Percentiles rank a stretch among this genome's conserved stretches.
Evolutionary conservation across 139 green algal genomes (phyloP).

Genomic region (Volvox africanus): DNA sequence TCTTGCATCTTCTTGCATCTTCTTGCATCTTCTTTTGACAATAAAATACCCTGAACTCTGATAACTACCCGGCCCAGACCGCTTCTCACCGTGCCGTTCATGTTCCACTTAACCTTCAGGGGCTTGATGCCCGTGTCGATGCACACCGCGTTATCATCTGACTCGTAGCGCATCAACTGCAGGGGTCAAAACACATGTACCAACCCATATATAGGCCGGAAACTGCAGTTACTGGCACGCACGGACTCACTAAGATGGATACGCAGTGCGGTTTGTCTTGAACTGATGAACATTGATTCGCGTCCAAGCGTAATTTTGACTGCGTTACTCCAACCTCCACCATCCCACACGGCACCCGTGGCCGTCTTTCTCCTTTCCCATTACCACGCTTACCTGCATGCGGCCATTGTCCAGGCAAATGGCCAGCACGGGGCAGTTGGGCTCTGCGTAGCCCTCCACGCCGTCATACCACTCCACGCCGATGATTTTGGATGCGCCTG

Average conservation of each 20-base stretch:
- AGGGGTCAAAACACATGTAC: not conserved
- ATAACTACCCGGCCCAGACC: not conserved
- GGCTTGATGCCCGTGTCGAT: slow-evolving; percentile 80
- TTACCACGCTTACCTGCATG: slow-evolving; percentile 56
- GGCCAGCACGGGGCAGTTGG: slow-evolving; percentile 76
- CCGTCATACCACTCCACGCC: slow-evolving; percentile 87
- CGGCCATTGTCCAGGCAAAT: slow-evolving; percentile 81
- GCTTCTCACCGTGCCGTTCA: slow-evolving; percentile 70
- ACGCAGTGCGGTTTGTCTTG: no score
- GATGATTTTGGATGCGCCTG: slow-evolving; percentile 68
- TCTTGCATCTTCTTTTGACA: no score
- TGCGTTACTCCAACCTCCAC: no score
- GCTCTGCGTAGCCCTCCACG: slow-evolving; percentile 71
- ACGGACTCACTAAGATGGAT: no score
- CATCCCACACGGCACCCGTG: no score
- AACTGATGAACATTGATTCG: no score
- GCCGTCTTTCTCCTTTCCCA: no score
- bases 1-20: no score
- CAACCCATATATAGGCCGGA: no score
- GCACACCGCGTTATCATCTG: slow-evolving; percentile 77
- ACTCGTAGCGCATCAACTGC: slow-evolving; percentile 81
- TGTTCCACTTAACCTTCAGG: slow-evolving; percentile 76
- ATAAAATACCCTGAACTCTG: no score
- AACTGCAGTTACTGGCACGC: no score
- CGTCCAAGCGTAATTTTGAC: no score